phyloP scores from a whole-genome alignment of 169 alveolate genomes.

The Cytauxzoon felis region DNA sequence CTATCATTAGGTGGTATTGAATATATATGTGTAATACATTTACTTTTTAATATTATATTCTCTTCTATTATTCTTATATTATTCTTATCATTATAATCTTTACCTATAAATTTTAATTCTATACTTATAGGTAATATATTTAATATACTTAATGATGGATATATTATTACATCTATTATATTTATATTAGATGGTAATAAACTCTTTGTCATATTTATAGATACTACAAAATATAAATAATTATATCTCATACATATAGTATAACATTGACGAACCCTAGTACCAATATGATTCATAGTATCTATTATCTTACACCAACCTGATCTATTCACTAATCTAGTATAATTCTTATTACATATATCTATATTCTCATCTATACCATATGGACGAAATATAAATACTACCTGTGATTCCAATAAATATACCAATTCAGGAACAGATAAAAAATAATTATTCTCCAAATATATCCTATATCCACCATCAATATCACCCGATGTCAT shows the following conservation, averaged over 20 bases:
- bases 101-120: constrained; percentile 53
- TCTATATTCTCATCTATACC: neutral
- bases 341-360: constrained; percentile 11
- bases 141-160: constrained; percentile 78
- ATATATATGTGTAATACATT: constrained; percentile 54
- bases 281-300: constrained; percentile 41
- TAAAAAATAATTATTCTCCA: constrained; percentile 55
- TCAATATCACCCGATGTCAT: too few species aligned
- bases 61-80: constrained; percentile 4
- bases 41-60: constrained; percentile 18
- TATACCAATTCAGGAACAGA: constrained; percentile 62
- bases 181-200: constrained; percentile 80
- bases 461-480: constrained; percentile 36
- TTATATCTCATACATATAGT: constrained; percentile 52
- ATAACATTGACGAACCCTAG: constrained; percentile 57
- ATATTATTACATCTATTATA: constrained; percentile 67
- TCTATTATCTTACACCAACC: constrained; percentile 63
- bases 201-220: constrained; percentile 66
- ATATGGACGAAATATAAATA: constrained; percentile 36
- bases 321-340: constrained; percentile 35
- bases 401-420: constrained; percentile 36
- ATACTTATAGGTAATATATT: constrained; percentile 77
- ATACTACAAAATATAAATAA: constrained; percentile 73
- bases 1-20: constrained; percentile 61
- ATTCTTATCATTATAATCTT: constrained; percentile 25